Conservation (phyloP, 345 rosid genomes). For the Durio zibethinus region DNA sequence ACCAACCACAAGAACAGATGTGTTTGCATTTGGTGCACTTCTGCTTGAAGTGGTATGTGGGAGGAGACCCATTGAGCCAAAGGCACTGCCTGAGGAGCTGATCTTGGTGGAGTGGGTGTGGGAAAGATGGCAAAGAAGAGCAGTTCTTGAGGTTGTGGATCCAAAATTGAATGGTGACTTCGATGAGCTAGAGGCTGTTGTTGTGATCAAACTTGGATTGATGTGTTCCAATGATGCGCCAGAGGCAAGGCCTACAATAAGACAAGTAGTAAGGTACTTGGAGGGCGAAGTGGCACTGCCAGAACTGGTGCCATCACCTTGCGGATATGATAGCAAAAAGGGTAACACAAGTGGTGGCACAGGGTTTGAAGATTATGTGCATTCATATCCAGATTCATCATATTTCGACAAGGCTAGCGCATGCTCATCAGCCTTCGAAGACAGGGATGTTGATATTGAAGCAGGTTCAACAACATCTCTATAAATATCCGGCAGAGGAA, state of each 20-base stretch:
- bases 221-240: conserved; percentile 70
- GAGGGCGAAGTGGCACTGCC: conserved; percentile 61
- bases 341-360: conserved; percentile 16
- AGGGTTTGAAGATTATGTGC: conserved; percentile 47
- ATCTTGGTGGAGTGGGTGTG: conserved; percentile 90
- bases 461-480: conserved; percentile 34
- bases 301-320: conserved; percentile 47
- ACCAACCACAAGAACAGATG: conserved; percentile 69
- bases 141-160: conserved; percentile 66
- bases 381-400: conserved; percentile 42
- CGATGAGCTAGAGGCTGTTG: conserved; percentile 55
- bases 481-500: conserved; percentile 24
- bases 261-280: conserved; percentile 72
- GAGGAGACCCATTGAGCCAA: conserved; percentile 76
- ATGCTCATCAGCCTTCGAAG: conserved; percentile 34
- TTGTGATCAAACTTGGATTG: conserved; percentile 66
- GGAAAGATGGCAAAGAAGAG: conserved; percentile 66
- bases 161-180: conserved; percentile 54
- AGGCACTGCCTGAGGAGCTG: conserved; percentile 80
- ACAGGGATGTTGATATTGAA: conserved; percentile 41
- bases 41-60: conserved; percentile 82
- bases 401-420: conserved; percentile 35
- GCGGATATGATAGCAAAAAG: conserved; percentile 34
- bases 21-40: conserved; percentile 88
- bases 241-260: conserved; percentile 61